Evolutionary conservation across 306 rosid species (phyloP).

Genomic region (Arachis stenosperma): DNA sequence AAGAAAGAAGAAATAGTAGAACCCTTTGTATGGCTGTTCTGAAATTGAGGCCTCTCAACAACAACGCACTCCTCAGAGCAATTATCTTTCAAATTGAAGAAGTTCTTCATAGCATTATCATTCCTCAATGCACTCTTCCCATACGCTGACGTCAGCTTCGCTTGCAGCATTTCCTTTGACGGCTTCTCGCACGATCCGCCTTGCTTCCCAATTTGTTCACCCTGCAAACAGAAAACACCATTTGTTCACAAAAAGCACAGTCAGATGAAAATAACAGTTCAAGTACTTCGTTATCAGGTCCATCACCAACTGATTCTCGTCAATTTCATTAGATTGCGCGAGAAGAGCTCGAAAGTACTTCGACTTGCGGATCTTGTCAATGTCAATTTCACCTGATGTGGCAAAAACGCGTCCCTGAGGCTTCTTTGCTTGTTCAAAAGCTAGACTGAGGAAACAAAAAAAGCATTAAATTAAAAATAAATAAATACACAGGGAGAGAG

Average conservation of each 20-base stretch:
- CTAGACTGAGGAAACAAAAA: slow-evolving; percentile 51
- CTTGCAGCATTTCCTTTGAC: slow-evolving; percentile 54
- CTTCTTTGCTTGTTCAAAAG: slow-evolving; percentile 81
- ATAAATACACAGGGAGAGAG: background rate
- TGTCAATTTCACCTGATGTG: slow-evolving; percentile 63
- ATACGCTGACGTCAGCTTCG: slow-evolving; percentile 55
- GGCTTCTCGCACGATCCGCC: slow-evolving; percentile 46
- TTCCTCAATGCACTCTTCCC: slow-evolving; percentile 49
- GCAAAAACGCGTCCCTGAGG: slow-evolving; percentile 63
- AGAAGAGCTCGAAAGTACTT: slow-evolving; percentile 69
- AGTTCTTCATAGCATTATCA: slow-evolving; percentile 46
- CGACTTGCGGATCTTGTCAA: slow-evolving; percentile 73
- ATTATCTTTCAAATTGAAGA: slow-evolving; percentile 48
- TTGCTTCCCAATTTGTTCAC: slow-evolving; percentile 50
- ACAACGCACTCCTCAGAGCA: slow-evolving; percentile 53
- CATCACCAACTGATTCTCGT: slow-evolving; percentile 51
- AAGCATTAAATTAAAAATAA: background rate
- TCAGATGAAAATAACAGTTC: background rate
- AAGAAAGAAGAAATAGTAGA: slow-evolving; percentile 46
- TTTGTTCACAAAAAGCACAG: slow-evolving; percentile 2
- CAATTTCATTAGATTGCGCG: slow-evolving; percentile 53
- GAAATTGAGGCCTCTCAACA: slow-evolving; percentile 57
- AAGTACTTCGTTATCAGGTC: slow-evolving; percentile 7
- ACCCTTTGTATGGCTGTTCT: slow-evolving; percentile 45
- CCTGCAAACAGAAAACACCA: slow-evolving; percentile 43